A percentile compares a stretch with the other conserved stretches of the same genome.
phyloP scores from a whole-genome alignment of 495 filamentous ascomycete genomes.

The Penicillium tannophilum region DNA sequence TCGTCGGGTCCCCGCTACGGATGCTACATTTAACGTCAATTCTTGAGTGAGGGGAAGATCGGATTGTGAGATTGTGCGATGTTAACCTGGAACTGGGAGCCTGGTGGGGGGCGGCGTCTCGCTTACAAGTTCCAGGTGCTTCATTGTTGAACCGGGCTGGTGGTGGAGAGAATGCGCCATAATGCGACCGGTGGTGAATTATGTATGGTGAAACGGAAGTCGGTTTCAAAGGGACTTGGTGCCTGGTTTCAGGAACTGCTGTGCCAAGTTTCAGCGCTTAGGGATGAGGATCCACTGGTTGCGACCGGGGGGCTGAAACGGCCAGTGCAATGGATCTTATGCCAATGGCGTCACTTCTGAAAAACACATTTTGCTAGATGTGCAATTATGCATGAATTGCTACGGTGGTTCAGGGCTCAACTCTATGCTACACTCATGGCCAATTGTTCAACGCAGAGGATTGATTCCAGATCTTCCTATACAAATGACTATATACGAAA shows the following conservation, averaged over 20 bases:
- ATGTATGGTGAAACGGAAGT: background rate
- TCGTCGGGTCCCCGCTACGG: background rate
- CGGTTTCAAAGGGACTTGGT: background rate
- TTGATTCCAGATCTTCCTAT: background rate
- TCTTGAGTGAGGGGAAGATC: background rate
- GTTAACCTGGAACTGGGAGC: background rate
- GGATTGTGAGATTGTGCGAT: background rate
- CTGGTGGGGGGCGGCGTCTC: background rate
- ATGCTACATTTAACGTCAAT: conserved; percentile 1
- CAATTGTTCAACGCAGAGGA: background rate
- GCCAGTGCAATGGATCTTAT: background rate
- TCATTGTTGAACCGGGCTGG: background rate
- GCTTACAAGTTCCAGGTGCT: background rate
- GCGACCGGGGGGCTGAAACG: conserved; percentile 4
- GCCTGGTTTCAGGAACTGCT: conserved; percentile 1
- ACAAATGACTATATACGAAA: background rate
- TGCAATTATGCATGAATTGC: background rate
- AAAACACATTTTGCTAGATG: background rate
- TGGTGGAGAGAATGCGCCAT: background rate
- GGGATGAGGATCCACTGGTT: background rate
- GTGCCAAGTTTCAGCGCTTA: background rate
- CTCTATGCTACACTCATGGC: background rate
- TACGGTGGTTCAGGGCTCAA: background rate
- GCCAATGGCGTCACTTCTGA: background rate
- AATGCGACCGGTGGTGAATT: background rate